Conservation (phyloP, 2,329 filamentous ascomycete species). For the Orbilia quercus region DNA sequence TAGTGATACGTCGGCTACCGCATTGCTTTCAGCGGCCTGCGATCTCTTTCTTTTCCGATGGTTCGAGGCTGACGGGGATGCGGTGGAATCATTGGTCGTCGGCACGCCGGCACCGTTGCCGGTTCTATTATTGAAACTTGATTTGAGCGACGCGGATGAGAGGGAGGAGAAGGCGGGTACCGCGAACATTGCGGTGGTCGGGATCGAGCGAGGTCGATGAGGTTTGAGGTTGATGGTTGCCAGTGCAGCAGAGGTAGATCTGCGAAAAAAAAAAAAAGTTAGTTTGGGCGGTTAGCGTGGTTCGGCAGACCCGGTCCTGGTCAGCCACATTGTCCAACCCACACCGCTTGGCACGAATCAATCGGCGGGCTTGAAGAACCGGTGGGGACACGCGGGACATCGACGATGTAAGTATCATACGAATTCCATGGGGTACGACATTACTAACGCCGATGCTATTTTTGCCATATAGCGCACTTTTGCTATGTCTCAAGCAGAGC, state of each 20-base stretch:
- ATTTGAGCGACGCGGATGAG: constrained; percentile 65
- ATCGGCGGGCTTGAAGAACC: constrained; percentile 10
- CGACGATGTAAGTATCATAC: constrained; percentile 55
- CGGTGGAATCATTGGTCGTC: constrained; percentile 69
- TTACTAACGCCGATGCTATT: constrained; percentile 52
- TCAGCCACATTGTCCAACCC: constrained; percentile 49
- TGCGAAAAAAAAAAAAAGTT: constrained; percentile 40
- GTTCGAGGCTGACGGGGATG: constrained; percentile 67
- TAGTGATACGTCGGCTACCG: constrained; percentile 69
- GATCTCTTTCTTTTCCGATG: constrained; percentile 69
- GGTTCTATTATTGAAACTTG: constrained; percentile 62
- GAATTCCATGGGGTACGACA: constrained; percentile 47
- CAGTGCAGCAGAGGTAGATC: constrained; percentile 46
- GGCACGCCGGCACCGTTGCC: constrained; percentile 62
- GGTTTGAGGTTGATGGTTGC: constrained; percentile 62
- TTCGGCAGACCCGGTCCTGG: constrained; percentile 40
- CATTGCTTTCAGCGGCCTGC: constrained; percentile 58
- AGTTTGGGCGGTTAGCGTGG: constrained; percentile 42
- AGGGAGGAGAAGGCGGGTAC: constrained; percentile 63
- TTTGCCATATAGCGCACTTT: constrained; percentile 35
- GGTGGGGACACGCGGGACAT: constrained; percentile 49
- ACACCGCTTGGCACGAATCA: constrained; percentile 46
- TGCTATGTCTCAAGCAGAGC: constrained; percentile 50
- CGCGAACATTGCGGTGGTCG: constrained; percentile 65
- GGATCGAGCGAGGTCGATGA: constrained; percentile 63